These are phyloP conservation scores for Chlamydomonas asymmetrica DNA, from an alignment of 139 green algal genomes.

Conservation along the genomic window DNA sequence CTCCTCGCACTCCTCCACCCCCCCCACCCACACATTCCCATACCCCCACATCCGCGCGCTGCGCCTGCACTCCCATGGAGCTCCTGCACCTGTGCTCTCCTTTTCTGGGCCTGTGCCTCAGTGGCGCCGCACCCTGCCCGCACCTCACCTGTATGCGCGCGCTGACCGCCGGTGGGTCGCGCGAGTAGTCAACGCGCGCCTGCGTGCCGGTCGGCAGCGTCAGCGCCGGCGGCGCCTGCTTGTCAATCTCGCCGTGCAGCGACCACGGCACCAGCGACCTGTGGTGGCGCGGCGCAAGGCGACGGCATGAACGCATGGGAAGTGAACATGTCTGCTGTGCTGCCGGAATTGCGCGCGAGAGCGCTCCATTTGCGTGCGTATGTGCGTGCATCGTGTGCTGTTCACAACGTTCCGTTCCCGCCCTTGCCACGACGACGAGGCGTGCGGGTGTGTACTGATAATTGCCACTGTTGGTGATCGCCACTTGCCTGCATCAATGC, in stretches of 20 bases:
- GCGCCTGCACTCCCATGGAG: not conserved
- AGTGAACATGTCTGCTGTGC: not conserved
- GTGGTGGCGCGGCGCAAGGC: not conserved
- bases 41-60: not conserved
- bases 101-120: not conserved
- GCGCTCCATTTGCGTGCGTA: not conserved
- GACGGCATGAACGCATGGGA: too few species aligned
- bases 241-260: constrained; percentile 36
- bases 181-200: constrained; percentile 42
- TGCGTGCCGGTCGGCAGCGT: constrained; percentile 38
- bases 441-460: not conserved
- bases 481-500: too few species aligned
- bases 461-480: not conserved
- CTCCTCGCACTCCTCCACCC: too few species aligned
- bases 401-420: not conserved
- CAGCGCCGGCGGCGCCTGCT: constrained; percentile 41
- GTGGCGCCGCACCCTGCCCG: too few species aligned
- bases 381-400: not conserved
- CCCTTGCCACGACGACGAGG: too few species aligned
- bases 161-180: constrained; percentile 9
- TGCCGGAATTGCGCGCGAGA: not conserved
- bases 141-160: constrained; percentile 32
- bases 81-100: not conserved
- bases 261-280: constrained; percentile 35
- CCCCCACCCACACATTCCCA: not conserved